phyloP scores from a whole-genome alignment of 1,284 basidiomycete genomes.

The Rugiboletus extremiorientalis region DNA sequence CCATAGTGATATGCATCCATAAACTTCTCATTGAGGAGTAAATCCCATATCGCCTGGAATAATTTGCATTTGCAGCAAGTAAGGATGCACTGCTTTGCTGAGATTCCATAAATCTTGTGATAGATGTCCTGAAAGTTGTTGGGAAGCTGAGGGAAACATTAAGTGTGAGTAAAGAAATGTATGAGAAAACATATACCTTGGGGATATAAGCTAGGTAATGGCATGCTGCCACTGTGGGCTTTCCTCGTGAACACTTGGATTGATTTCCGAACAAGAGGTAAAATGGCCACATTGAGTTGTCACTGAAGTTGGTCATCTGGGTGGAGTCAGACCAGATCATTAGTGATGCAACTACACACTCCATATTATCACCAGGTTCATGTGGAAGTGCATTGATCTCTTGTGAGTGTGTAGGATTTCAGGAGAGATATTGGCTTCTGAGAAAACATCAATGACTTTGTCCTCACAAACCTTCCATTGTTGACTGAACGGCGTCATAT shows the following conservation, averaged over 20 bases:
- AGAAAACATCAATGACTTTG: too few relatives aligned
- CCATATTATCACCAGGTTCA: background rate
- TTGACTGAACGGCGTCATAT: too few relatives aligned
- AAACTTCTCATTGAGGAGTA: background rate
- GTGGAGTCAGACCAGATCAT: background rate
- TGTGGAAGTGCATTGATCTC: background rate
- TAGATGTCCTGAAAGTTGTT: background rate
- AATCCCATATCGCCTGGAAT: constrained; percentile 1
- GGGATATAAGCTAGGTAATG: background rate
- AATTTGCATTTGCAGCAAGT: background rate
- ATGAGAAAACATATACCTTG: background rate
- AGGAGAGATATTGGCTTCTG: too few relatives aligned
- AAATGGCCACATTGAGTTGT: background rate
- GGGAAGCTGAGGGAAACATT: background rate
- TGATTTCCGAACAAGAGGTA: background rate
- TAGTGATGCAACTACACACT: background rate
- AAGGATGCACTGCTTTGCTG: background rate
- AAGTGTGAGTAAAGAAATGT: background rate
- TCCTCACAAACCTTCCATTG: too few relatives aligned
- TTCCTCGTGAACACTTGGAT: background rate
- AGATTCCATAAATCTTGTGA: background rate
- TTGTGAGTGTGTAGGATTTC: too few relatives aligned
- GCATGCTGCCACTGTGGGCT: background rate
- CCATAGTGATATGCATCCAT: background rate
- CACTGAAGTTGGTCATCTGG: background rate